Base-by-base conservation (phyloP, 495 filamentous ascomycete species). In the Astrothelium subdiscretum region DNA sequence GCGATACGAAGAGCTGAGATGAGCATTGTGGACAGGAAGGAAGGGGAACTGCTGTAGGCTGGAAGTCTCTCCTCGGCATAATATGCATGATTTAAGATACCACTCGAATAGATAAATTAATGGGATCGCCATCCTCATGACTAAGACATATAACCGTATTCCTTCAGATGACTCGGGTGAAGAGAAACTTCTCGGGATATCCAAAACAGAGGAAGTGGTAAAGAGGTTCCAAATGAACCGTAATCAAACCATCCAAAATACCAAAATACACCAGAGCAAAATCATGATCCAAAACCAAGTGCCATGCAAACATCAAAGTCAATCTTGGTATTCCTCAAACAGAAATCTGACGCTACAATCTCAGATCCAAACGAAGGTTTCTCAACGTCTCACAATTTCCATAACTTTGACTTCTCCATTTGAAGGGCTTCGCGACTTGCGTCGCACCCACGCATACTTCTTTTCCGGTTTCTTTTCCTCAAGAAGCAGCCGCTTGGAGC, bases 1-100 rank as follows among this genome's bases (percentile, higher is more conserved):
- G 73, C 97, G 62, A 85, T 99, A 65, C 75, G 92, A 22, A 72
- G 80, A 48, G 90, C 87, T 15, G 90, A 95, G 76, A 79, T 72
- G 58, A 80, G 78, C 20, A 87, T 85, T 80, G 60, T 65, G 32
- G 70, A 63, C 20, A 40, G 59, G 48, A 32, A 38, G 51, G 60
- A 57, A 15, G 67, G 62, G 61, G 58, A 62, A 27, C 29, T 42
- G 59, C 57, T 63, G 44, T 62, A 31, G 59, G 48, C 48, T 27
- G 48, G 24, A 54, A 24, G 8, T 29, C 5, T 29, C 43, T 54
- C 11, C 3, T 48, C 18, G 20, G 20, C 5, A 26, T 12, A 29
- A 12, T 22, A 2, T 48, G n/a, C 5, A 48, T 20, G 10, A 5
- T 15, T 20, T 27, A 24, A 27, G 29, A 54, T 27, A 54, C 24